Evolutionary conservation across 768 basidiomycete species (phyloP), one percentile per base, ranked within the genome.

Genomic region (Kwoniella heveanensis): DNA sequence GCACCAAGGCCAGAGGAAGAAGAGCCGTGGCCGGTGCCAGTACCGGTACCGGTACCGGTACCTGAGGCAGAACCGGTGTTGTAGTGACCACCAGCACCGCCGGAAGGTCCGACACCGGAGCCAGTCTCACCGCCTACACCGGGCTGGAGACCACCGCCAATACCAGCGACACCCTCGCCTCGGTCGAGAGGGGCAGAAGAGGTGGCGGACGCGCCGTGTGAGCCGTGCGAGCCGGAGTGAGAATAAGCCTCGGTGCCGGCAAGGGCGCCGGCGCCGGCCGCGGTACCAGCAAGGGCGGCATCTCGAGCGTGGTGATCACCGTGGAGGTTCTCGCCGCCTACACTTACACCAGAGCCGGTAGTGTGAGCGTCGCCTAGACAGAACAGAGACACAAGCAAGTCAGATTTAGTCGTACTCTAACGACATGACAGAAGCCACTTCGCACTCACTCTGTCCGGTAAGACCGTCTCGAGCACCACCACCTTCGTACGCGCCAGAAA

Each of bases 371-470:
- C 48, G 60, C 69, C 71, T 72, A 26, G 22, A 17, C 32, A 13
- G 32, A 32, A n/a, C n/a, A n/a, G n/a, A n/a, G n/a, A n/a, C n/a
- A n/a, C n/a, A n/a, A n/a, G n/a, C n/a, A n/a, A n/a, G n/a, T n/a
- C n/a, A n/a, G n/a, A n/a, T n/a, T n/a, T n/a, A n/a, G n/a, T n/a
- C n/a, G n/a, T n/a, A n/a, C n/a, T n/a, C n/a, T 25, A 49, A 25
- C 47, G 47, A 49, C 47, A 25, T n/a, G n/a, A n/a, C n/a, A n/a
- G n/a, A n/a, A n/a, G n/a, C n/a, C n/a, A n/a, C n/a, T n/a, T n/a
- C n/a, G n/a, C 9, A 71, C 74, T 68, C 53, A 76, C 75, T 74
- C 57, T 77, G 55, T 12, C 75, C 75, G 30, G 70, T 71, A 26
- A 77, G 46, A 36, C 62, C 75, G 58, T 77, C 65, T 19, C 64